These are phyloP conservation scores for Aspergillus costaricaensis DNA, from an alignment of 2,329 filamentous ascomycete genomes.

Conservation along the genomic window DNA sequence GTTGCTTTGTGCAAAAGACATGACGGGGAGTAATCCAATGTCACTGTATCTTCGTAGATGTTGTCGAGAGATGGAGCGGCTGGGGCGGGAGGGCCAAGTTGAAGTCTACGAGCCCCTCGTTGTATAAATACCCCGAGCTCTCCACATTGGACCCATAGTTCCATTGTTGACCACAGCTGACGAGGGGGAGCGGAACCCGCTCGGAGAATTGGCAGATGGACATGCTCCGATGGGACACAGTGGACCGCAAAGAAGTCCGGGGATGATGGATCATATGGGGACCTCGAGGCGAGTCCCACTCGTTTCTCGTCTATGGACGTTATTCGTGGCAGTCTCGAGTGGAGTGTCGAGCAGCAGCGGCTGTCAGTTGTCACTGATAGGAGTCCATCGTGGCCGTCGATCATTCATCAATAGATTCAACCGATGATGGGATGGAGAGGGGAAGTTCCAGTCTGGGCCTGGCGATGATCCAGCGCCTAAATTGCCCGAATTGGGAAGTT, in stretches of 20 bases:
- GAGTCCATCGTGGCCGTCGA: neutral
- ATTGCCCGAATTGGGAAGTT: neutral
- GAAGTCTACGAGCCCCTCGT: neutral
- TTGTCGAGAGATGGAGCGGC: neutral
- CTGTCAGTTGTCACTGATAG: no score
- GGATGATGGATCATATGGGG: neutral
- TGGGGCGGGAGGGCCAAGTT: neutral
- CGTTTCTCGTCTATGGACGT: no score
- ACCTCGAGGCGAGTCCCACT: neutral
- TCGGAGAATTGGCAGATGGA: neutral
- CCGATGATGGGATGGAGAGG: neutral
- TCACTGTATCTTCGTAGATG: neutral
- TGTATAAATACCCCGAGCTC: conserved; percentile 3
- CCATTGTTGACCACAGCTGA: neutral
- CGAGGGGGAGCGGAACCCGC: neutral
- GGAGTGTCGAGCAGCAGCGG: neutral
- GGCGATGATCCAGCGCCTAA: neutral
- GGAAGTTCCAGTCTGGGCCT: neutral
- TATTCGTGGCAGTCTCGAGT: no score
- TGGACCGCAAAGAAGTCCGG: neutral
- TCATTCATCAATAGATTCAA: neutral
- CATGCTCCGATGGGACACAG: neutral
- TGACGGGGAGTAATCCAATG: neutral
- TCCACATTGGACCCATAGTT: neutral
- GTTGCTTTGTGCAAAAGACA: neutral